Percentiles rank a stretch among this genome's conserved stretches.
Evolutionary conservation across 305 asterid genomes (phyloP).

Genomic region (Ilex paraguariensis): DNA sequence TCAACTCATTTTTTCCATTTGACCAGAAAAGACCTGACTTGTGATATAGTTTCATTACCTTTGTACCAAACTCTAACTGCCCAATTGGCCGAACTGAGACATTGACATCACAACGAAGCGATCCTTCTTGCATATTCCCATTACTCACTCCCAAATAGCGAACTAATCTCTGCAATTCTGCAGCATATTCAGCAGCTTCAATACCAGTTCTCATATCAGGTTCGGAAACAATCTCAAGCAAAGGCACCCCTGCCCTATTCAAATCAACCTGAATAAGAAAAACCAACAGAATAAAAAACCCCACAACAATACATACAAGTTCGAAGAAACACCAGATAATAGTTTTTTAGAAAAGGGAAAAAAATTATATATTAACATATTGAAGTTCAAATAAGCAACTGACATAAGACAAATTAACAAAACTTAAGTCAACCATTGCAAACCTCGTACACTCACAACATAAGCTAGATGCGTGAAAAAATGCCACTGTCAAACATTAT

Average conservation of each 20-base stretch:
- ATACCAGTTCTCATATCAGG: constrained; percentile 99
- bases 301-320: no score
- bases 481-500: constrained; percentile 38
- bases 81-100: constrained; percentile 91
- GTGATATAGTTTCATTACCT: constrained; percentile 44
- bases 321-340: no score
- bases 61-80: constrained; percentile 86
- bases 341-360: no score
- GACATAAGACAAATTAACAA: no score
- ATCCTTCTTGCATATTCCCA: constrained; percentile 99
- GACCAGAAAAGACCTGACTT: constrained; percentile 9
- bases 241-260: constrained; percentile 98
- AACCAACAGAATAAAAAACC: background rate
- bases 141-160: constrained; percentile 94
- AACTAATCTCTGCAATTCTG: constrained; percentile 93
- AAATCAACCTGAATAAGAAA: constrained; percentile 68
- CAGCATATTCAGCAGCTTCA: constrained; percentile 98
- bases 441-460: no score
- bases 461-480: no score
- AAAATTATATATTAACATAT: no score
- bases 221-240: constrained; percentile 97
- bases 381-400: no score
- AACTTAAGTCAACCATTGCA: no score
- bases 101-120: constrained; percentile 98
- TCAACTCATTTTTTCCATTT: background rate